Evolutionary conservation across 2,329 filamentous ascomycete genomes (phyloP), one percentile per base, ranked within the genome.

Genomic region (Tolypocladium nubicola): DNA sequence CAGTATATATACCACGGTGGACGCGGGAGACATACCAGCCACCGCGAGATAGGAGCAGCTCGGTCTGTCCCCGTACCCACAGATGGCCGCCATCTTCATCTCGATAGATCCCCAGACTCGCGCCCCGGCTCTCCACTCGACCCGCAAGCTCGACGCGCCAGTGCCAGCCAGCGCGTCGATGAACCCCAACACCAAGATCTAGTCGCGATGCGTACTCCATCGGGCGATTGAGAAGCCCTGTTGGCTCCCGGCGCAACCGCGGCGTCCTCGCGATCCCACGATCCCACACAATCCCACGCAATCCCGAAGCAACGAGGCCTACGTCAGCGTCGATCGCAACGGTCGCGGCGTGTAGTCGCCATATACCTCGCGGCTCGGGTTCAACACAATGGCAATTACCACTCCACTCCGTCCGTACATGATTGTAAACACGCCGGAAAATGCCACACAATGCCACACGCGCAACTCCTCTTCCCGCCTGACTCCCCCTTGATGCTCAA

Each of bases 271-370:
- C 23, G 23, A 26, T 26, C 23, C 23, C 23, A 26, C 23, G 23
- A 26, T 26, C 23, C 23, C 4, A 3, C 23, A 26, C 23, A 26
- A 26, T 3, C 23, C 38, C 60, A 66, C 37, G 66, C 69, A 4
- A 61, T 76, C 35, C 35, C 67, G 66, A 43, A 67, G 69, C 57
- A 79, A 79, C 68, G 77, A 79, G 62, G 58, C 67, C 38, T 77
- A 80, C 65, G 78, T 81, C 57, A 76, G 72, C 57, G 78, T 81
- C 57, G 78, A 81, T 56, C 74, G 79, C 30, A 81, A 78, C 62
- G 79, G 79, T 4, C 76, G 75, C 1, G 75, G 75, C 0, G 67
- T 77, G 45, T 78, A 21, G 40, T 41, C 19, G 16, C 40, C 8
- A 9, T 33, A 33, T 33, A 33, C 30, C 30, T 33, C 8, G 7